phyloP scores from a whole-genome alignment of 805 yeast species.

The Lachancea sp. region DNA sequence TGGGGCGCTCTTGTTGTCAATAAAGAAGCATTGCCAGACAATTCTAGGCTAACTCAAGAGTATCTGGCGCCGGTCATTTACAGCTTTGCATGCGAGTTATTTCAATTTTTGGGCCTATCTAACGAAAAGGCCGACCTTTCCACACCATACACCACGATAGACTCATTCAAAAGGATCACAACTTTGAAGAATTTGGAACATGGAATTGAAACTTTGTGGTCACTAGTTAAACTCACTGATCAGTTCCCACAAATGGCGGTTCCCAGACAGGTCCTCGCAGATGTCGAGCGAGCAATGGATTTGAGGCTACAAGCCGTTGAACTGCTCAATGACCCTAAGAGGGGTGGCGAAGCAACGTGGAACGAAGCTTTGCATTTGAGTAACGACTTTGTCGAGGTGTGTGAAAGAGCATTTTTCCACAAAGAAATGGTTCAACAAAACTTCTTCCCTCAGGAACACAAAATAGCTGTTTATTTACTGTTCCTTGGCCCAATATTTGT shows the following conservation, averaged over 20 bases:
- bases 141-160: conserved; percentile 58
- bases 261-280: conserved; percentile 59
- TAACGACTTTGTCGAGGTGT: conserved; percentile 33
- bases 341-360: conserved; percentile 31
- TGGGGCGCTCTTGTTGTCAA: conserved; percentile 66
- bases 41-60: conserved; percentile 32
- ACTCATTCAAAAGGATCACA: conserved; percentile 55
- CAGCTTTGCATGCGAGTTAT: conserved; percentile 66
- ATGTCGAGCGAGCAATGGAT: conserved; percentile 48
- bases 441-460: conserved; percentile 93
- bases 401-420: conserved; percentile 77
- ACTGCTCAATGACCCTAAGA: conserved; percentile 25
- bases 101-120: conserved; percentile 68
- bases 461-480: conserved; percentile 89
- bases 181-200: conserved; percentile 51
- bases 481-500: conserved; percentile 78
- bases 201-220: conserved; percentile 62
- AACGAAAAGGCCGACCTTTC: conserved; percentile 37
- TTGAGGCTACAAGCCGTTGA: conserved; percentile 30
- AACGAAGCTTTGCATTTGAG: conserved; percentile 56
- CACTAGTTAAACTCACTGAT: conserved; percentile 62
- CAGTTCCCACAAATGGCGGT: conserved; percentile 76
- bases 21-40: conserved; percentile 21
- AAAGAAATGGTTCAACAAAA: conserved; percentile 93
- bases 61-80: conserved; percentile 56